Conservation (phyloP, 2,329 filamentous ascomycete genomes). For the Colletotrichum sidae region DNA sequence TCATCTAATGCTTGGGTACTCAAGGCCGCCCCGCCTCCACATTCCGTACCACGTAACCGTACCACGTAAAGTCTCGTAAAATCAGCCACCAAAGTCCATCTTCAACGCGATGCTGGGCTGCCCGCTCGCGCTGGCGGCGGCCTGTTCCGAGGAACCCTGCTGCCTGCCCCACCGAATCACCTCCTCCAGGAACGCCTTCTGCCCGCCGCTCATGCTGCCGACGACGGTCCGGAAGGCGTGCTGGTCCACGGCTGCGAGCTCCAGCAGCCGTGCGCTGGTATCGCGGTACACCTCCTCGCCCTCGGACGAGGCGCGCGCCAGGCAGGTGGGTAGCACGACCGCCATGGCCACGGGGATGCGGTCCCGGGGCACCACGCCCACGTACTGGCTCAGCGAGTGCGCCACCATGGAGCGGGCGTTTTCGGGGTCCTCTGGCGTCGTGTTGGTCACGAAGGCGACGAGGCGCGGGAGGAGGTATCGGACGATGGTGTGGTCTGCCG, state of each 20-base stretch:
- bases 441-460: conserved; percentile 78
- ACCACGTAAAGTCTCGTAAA: background rate
- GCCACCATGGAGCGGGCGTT: conserved; percentile 77
- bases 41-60: background rate
- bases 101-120: conserved; percentile 91
- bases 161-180: conserved; percentile 77
- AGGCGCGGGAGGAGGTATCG: conserved; percentile 81
- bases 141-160: conserved; percentile 53
- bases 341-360: conserved; percentile 73
- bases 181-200: conserved; percentile 83
- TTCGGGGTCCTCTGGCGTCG: conserved; percentile 81
- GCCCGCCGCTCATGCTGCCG: conserved; percentile 74
- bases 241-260: conserved; percentile 83
- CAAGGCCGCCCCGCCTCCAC: background rate
- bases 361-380: conserved; percentile 59
- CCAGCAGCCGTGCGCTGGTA: conserved; percentile 80
- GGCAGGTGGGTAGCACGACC: conserved; percentile 80
- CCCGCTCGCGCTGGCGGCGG: conserved; percentile 56
- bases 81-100: conserved; percentile 82
- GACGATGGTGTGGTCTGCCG: conserved; percentile 78
- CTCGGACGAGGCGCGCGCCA: conserved; percentile 77
- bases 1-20: background rate
- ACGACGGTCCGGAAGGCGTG: conserved; percentile 80
- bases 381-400: conserved; percentile 81
- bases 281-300: conserved; percentile 73